phyloP scores from a whole-genome alignment of 495 filamentous ascomycete genomes.

The Penicillium cosmopolitanum region DNA sequence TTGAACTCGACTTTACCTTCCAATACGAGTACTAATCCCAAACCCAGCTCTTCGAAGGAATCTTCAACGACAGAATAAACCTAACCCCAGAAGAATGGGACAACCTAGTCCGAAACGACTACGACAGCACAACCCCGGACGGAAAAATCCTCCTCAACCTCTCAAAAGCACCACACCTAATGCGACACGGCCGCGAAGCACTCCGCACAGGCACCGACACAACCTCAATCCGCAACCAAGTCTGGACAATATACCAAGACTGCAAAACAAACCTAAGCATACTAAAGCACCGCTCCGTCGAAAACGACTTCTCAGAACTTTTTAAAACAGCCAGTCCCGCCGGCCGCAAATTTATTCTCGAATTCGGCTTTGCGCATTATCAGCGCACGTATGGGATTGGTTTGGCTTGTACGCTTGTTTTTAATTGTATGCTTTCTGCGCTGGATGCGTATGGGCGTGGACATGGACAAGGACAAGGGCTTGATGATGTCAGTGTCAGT shows the following conservation, averaged over 20 bases:
- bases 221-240: slow-evolving; percentile 23
- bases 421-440: slow-evolving; percentile 37
- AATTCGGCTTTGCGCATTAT: slow-evolving; percentile 32
- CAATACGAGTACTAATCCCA: no score
- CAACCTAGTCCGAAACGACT: slow-evolving; percentile 33
- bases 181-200: slow-evolving; percentile 25
- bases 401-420: slow-evolving; percentile 33
- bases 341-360: background rate
- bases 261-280: slow-evolving; percentile 25
- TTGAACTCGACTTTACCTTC: no score
- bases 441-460: slow-evolving; percentile 14
- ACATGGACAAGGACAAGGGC: background rate
- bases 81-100: slow-evolving; percentile 42
- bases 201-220: slow-evolving; percentile 15
- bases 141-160: slow-evolving; percentile 36
- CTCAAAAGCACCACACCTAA: slow-evolving; percentile 31
- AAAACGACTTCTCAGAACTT: slow-evolving; percentile 13
- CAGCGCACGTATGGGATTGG: slow-evolving; percentile 40
- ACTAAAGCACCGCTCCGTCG: slow-evolving; percentile 19
- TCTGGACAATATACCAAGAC: slow-evolving; percentile 29
- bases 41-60: slow-evolving; percentile 43
- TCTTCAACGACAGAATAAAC: slow-evolving; percentile 43
- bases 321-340: background rate
- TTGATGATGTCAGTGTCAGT: background rate
- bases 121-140: slow-evolving; percentile 31